A percentile compares a stretch with the other conserved stretches of the same genome.
Evolutionary conservation across 225 moss, liverwort and hornwort genomes (phyloP).

Genomic region (Rhytidiadelphus loreus): DNA sequence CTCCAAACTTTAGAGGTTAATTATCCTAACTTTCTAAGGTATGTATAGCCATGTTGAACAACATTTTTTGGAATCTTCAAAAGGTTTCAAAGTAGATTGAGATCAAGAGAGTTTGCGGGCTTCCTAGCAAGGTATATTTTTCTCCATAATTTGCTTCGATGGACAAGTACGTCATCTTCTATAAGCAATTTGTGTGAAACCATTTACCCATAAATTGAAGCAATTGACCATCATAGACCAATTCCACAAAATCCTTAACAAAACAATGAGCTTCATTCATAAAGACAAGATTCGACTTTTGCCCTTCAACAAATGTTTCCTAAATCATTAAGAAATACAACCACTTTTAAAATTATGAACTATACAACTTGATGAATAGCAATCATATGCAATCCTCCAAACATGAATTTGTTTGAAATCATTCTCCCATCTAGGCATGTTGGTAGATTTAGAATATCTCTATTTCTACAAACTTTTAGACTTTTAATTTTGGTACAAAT

Average conservation of each 20-base stretch:
- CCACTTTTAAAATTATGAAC: neutral
- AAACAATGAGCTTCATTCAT: accelerated
- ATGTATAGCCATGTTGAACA: accelerated
- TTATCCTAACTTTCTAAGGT: neutral
- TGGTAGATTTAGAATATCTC: neutral
- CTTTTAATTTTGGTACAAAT: accelerated
- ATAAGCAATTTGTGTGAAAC: accelerated
- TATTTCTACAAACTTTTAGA: accelerated
- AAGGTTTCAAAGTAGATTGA: neutral
- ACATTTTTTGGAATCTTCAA: neutral
- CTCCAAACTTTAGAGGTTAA: no score
- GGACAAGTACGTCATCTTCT: accelerated
- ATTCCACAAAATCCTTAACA: neutral
- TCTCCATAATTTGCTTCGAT: neutral
- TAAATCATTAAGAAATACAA: neutral
- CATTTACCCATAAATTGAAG: neutral
- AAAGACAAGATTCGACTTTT: neutral
- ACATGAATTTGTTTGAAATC: neutral
- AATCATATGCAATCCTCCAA: accelerated
- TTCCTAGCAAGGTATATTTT: neutral
- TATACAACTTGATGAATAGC: neutral
- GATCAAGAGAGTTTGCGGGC: accelerated
- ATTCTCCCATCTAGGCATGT: neutral
- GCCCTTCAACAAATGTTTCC: accelerated
- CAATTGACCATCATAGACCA: neutral